phyloP scores from a whole-genome alignment of 2,329 filamentous ascomycete genomes.

The Penicillium expansum region DNA sequence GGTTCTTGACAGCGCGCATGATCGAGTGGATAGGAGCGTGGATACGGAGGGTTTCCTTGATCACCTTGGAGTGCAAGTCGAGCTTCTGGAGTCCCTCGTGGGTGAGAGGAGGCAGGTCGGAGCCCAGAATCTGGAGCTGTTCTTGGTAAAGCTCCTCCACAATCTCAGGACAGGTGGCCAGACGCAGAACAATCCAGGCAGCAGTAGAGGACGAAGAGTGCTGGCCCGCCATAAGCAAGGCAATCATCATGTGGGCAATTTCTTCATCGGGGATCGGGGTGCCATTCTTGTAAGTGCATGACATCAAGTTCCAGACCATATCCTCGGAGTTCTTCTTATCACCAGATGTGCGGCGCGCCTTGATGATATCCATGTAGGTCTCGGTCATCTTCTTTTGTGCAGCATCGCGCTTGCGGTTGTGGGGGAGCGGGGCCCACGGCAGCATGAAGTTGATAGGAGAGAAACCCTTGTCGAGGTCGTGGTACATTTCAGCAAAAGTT shows the following conservation, averaged over 20 bases:
- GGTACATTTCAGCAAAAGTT: slow-evolving; percentile 76
- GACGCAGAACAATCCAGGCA: slow-evolving; percentile 79
- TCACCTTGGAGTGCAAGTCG: slow-evolving; percentile 75
- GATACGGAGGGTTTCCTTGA: slow-evolving; percentile 88
- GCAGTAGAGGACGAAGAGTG: slow-evolving; percentile 83
- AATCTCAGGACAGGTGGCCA: slow-evolving; percentile 75
- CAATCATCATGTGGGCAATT: slow-evolving; percentile 91
- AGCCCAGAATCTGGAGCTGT: slow-evolving; percentile 70
- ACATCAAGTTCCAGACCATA: slow-evolving; percentile 91
- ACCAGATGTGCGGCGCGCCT: slow-evolving; percentile 61
- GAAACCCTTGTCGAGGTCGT: slow-evolving; percentile 88
- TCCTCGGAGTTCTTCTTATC: slow-evolving; percentile 59
- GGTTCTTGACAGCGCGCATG: slow-evolving; percentile 84
- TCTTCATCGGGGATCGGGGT: slow-evolving; percentile 75
- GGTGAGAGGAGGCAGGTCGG: slow-evolving; percentile 69
- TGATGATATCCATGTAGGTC: slow-evolving; percentile 79
- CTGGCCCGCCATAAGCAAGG: slow-evolving; percentile 86
- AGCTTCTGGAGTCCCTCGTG: slow-evolving; percentile 78
- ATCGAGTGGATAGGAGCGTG: slow-evolving; percentile 95
- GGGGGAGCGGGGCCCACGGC: slow-evolving; percentile 83
- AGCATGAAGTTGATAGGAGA: slow-evolving; percentile 86
- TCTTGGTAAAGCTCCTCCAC: slow-evolving; percentile 80
- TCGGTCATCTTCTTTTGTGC: slow-evolving; percentile 78
- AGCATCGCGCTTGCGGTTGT: slow-evolving; percentile 76
- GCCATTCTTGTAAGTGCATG: slow-evolving; percentile 79